Conservation (phyloP, 495 filamentous ascomycete species). For the Stereocaulon alpinum region DNA sequence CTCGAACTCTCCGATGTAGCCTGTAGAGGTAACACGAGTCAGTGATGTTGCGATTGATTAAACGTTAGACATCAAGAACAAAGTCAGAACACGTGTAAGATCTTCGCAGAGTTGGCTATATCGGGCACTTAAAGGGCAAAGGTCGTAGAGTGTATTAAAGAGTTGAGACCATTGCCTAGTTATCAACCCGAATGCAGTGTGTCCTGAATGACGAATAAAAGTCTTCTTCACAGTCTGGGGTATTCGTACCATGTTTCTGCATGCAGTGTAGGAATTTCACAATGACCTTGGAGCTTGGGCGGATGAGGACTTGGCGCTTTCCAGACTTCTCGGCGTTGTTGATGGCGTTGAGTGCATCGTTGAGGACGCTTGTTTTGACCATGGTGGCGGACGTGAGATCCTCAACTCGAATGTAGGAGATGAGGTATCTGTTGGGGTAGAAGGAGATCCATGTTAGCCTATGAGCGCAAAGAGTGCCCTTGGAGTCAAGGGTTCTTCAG, state of each 20-base stretch:
- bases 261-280: conserved; percentile 97
- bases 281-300: conserved; percentile 96
- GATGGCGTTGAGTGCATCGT: conserved; percentile 98
- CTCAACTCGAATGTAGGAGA: conserved; percentile 62
- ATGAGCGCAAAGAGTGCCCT: conserved; percentile 92
- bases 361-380: conserved; percentile 96
- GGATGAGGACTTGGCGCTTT: conserved; percentile 95
- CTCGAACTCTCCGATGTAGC: conserved; percentile 99
- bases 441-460: conserved; percentile 54
- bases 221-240: not conserved
- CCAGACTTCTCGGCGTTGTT: conserved; percentile 99
- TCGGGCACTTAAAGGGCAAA: conserved; percentile 99
- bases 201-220: not conserved
- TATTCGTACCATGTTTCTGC: conserved; percentile 84
- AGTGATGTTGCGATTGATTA: conserved; percentile 72
- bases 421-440: conserved; percentile 61
- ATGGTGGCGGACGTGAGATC: conserved; percentile 79
- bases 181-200: conserved; percentile 77
- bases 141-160: conserved; percentile 52
- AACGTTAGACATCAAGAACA: conserved; percentile 70
- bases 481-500: conserved; percentile 64
- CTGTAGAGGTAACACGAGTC: conserved; percentile 37
- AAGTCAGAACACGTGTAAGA: conserved; percentile 91
- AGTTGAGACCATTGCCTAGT: conserved; percentile 87
- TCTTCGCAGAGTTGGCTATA: conserved; percentile 66